Percentiles rank a stretch among this genome's conserved stretches.
phyloP scores from a whole-genome alignment of 805 yeast species.

The Zygoascus bituminiphila region DNA sequence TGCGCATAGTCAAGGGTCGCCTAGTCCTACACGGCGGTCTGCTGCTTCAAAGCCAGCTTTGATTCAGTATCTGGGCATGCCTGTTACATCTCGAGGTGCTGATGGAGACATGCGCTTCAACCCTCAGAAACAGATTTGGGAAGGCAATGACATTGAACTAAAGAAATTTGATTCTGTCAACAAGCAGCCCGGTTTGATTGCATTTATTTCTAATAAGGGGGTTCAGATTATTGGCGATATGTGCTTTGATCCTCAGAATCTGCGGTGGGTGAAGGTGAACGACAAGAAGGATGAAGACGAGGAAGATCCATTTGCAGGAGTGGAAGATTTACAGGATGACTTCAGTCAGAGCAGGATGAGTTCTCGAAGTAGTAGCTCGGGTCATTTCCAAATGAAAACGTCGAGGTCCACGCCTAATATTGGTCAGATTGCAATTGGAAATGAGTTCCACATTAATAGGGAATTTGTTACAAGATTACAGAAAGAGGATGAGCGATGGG shows the following conservation, averaged over 20 bases:
- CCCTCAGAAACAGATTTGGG: conserved; percentile 47
- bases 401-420: not conserved
- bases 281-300: conserved; percentile 30
- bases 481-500: conserved; percentile 31
- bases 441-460: conserved; percentile 26
- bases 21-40: not conserved
- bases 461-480: conserved; percentile 21
- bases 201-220: conserved; percentile 30
- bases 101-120: conserved; percentile 45
- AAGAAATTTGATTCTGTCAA: conserved; percentile 38
- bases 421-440: conserved; percentile 25
- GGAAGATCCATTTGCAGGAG: conserved; percentile 40
- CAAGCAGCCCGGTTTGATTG: conserved; percentile 28
- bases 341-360: not conserved
- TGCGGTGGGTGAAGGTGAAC: conserved; percentile 50
- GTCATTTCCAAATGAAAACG: not conserved
- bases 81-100: conserved; percentile 15
- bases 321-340: conserved; percentile 36
- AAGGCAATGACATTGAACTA: conserved; percentile 55
- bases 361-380: not conserved
- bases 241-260: conserved; percentile 50
- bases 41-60: conserved; percentile 9
- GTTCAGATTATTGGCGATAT: conserved; percentile 44
- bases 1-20: conserved; percentile 1
- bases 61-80: conserved; percentile 18